Conservation (phyloP, 208 protist genomes). For the Trichomonas vaginalis region DNA sequence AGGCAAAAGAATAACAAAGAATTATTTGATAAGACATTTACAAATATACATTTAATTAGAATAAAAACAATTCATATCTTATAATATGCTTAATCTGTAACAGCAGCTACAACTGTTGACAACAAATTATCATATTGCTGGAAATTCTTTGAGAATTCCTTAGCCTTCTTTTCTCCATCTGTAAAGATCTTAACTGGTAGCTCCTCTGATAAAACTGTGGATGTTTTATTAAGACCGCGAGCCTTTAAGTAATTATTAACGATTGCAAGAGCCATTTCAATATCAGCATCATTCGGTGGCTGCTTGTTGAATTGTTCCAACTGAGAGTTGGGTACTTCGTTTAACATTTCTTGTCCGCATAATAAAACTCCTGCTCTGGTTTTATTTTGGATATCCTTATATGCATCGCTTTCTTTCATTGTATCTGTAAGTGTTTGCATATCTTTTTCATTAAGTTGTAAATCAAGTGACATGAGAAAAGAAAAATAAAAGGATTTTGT, state of each 20-base stretch:
- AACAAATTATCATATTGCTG: not conserved
- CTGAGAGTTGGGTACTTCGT: not conserved
- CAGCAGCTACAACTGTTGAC: not conserved
- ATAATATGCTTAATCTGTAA: not conserved
- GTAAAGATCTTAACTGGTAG: not conserved
- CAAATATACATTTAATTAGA: too few relatives aligned
- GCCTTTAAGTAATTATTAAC: not conserved
- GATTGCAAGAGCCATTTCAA: not conserved
- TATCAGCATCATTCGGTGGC: not conserved
- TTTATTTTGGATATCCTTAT: not conserved
- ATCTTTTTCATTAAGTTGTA: not conserved
- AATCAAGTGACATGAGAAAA: not conserved
- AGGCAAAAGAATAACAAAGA: too few relatives aligned
- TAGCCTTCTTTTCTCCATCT: not conserved
- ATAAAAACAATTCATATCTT: too few relatives aligned
- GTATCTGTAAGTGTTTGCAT: not conserved
- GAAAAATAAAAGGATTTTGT: not conserved
- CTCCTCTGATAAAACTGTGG: not conserved
- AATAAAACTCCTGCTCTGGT: not conserved
- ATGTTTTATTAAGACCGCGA: not conserved
- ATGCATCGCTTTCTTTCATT: not conserved
- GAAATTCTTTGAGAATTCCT: not conserved
- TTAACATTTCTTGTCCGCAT: not conserved
- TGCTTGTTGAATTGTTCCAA: not conserved
- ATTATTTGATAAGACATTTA: too few relatives aligned